Conservation (phyloP, 2,329 filamentous ascomycete genomes). For the Byssothecium circinans region DNA sequence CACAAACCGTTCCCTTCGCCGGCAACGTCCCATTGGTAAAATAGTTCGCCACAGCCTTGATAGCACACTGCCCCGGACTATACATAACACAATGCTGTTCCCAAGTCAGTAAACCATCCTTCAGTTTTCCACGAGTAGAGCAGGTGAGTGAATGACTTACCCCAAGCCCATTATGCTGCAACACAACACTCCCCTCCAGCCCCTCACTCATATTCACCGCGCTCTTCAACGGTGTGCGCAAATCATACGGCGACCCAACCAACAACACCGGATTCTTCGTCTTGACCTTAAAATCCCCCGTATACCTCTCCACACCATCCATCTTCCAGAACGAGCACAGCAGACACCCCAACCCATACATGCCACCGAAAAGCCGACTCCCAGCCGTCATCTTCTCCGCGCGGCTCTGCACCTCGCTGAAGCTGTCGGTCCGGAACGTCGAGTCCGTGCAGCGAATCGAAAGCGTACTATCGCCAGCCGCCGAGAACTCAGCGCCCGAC, state of each 20-base stretch:
- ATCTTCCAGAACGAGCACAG: conserved; percentile 11
- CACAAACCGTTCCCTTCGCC: conserved; percentile 12
- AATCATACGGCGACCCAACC: conserved; percentile 8
- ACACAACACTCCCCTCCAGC: conserved; percentile 13
- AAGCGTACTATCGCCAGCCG: neutral
- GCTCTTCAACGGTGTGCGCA: conserved; percentile 7
- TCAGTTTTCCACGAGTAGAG: neutral
- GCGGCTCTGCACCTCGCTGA: neutral
- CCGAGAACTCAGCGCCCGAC: neutral
- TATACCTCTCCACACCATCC: conserved; percentile 9
- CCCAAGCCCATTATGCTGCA: conserved; percentile 15
- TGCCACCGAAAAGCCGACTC: neutral
- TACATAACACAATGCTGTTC: conserved; percentile 1
- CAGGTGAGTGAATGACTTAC: neutral
- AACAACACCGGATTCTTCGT: conserved; percentile 14
- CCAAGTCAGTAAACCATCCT: neutral
- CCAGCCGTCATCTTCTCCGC: neutral
- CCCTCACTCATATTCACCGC: conserved; percentile 8
- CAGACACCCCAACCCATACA: neutral
- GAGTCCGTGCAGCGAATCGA: conserved; percentile 5
- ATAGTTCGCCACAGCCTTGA: conserved; percentile 8
- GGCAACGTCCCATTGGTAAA: conserved; percentile 11
- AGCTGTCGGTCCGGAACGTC: conserved; percentile 1
- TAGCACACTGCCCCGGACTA: conserved; percentile 4
- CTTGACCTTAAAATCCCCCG: conserved; percentile 13